A percentile compares a stretch with the other conserved stretches of the same genome.
Conservation (phyloP, 345 rosid genomes). For the Nasturtium officinale region DNA sequence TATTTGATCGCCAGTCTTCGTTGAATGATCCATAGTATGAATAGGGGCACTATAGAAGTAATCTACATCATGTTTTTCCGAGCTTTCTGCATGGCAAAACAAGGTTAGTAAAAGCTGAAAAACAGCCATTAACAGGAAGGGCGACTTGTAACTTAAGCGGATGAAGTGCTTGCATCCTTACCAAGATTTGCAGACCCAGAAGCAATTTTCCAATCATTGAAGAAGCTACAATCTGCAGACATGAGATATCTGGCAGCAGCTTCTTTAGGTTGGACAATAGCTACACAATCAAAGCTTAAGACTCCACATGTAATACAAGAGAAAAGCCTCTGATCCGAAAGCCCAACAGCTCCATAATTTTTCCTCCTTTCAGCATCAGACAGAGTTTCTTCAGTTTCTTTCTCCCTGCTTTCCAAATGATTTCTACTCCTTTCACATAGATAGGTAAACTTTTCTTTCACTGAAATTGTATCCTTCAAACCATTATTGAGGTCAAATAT, state of each 20-base stretch:
- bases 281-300: conserved; percentile 82
- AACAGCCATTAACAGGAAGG: conserved; percentile 10
- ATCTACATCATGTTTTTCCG: conserved; percentile 40
- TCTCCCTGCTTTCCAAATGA: conserved; percentile 43
- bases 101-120: conserved; percentile 21
- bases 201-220: conserved; percentile 77
- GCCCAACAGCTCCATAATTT: conserved; percentile 50
- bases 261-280: conserved; percentile 83
- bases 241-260: conserved; percentile 78
- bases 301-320: conserved; percentile 93
- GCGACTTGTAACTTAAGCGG: conserved; percentile 50
- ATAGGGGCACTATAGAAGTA: conserved; percentile 53
- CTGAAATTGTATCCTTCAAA: conserved; percentile 49
- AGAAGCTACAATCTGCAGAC: conserved; percentile 93
- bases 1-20: conserved; percentile 44
- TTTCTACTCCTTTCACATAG: conserved; percentile 58
- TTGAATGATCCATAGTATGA: conserved; percentile 45
- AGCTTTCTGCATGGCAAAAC: conserved; percentile 50
- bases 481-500: conserved; percentile 3
- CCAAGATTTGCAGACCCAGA: conserved; percentile 52
- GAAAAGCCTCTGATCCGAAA: conserved; percentile 88
- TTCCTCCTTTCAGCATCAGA: conserved; percentile 39
- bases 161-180: conserved; percentile 42
- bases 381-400: conserved; percentile 35
- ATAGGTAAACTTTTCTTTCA: conserved; percentile 64